Base-by-base conservation (phyloP, 2,329 filamentous ascomycete genomes). In the Esteya vermicola region DNA sequence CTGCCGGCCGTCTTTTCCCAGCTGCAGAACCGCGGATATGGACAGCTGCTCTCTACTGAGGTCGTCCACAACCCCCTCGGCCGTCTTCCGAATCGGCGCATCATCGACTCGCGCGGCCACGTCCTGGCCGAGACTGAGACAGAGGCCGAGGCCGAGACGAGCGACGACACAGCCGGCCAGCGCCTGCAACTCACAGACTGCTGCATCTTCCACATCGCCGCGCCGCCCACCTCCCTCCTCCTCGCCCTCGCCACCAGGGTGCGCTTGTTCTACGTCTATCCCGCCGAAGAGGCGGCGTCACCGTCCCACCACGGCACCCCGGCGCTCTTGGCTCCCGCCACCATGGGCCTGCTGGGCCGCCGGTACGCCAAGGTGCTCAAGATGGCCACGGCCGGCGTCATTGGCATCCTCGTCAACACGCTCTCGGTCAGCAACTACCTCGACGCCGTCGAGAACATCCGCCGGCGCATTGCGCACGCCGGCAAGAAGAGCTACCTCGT, bases 401-500 rank as follows among this genome's bases (percentile, higher is more conserved):
- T 95, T 50, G 91, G 91, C 8, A 94, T 98, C 45, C 67, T 98
- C 1, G 86, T 98, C 59, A 96, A 96, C 59, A 98, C 91, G 0
- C 75, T 98, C 5, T 89, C 82, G 19, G 85, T 96, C 6, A 78
- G 81, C 44, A 93, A 95, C 56, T 96, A 95, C 62, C 70, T 95
- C 47, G 65, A 75, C 13, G 86, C 88, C 0, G 76, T 96, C 31
- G 70, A 81, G 13, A 70, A 81, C 40, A 70, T 95, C 25, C 78
- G 82, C 44, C 58, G 64, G 8, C 73, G 78, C 45, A 93, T 98
- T 49, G 70, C 75, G 0, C 70, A 67, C 0, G 83, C 85, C 0
- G 88, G 86, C 10, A 96, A 96, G 64, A 98, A 96, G 63, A 82
- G 76, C 56, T 98, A 98, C 57, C 85, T 89, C 2, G 85, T 98